Evolutionary conservation across 2,329 filamentous ascomycete species (phyloP).

Genomic region (Macrophomina phaseolina): DNA sequence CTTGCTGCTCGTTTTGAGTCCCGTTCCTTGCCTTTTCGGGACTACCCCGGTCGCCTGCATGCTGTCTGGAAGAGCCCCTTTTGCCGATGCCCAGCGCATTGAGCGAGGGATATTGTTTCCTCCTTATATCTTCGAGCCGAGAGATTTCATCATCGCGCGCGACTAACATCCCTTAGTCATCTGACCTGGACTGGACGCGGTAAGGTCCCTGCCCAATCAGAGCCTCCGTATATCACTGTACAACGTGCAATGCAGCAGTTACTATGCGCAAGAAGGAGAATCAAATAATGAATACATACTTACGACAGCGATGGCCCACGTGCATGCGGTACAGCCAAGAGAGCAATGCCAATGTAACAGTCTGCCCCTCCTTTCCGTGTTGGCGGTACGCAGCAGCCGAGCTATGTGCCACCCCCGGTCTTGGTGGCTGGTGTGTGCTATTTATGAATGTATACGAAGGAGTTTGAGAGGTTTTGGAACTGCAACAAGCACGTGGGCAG

Average conservation of each 20-base stretch:
- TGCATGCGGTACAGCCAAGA: too few species aligned
- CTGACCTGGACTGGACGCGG: not conserved
- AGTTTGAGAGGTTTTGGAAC: too few species aligned
- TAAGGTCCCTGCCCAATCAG: not conserved
- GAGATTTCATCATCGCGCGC: not conserved
- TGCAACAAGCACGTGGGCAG: too few species aligned
- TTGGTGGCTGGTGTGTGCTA: too few species aligned
- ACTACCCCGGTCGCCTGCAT: conserved; percentile 1
- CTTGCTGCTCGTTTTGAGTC: not conserved
- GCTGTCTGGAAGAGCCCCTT: not conserved
- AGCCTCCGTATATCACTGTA: not conserved
- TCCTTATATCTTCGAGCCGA: not conserved
- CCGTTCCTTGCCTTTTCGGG: conserved; percentile 15
- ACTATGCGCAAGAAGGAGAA: too few species aligned
- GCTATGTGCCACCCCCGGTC: too few species aligned
- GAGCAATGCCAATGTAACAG: too few species aligned
- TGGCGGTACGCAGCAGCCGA: too few species aligned
- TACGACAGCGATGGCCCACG: too few species aligned
- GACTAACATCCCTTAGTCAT: not conserved
- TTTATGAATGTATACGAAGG: too few species aligned
- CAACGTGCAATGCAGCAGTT: not conserved
- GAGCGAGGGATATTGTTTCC: not conserved
- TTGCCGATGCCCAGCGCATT: not conserved
- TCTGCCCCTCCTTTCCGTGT: too few species aligned
- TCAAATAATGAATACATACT: too few species aligned